Conservation (phyloP, 345 rosid genomes). For the Eucalyptus erythrocorys region DNA sequence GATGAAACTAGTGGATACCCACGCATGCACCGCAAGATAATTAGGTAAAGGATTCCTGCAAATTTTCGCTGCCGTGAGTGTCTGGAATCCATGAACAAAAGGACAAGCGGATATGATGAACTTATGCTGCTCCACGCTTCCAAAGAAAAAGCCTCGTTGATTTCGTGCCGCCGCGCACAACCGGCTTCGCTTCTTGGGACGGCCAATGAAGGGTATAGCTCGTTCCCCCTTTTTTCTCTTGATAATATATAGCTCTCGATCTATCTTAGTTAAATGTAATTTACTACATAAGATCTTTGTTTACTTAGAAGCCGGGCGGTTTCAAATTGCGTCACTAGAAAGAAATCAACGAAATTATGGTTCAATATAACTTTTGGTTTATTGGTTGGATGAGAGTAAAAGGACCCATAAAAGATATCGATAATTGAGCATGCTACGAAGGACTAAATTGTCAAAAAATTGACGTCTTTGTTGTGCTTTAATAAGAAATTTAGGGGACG, state of each 20-base stretch:
- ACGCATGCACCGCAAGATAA: neutral
- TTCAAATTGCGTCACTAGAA: neutral
- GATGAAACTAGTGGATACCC: neutral
- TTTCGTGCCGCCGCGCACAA: neutral
- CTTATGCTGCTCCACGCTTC: neutral
- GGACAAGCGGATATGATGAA: neutral
- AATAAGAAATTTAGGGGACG: neutral
- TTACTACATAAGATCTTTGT: neutral
- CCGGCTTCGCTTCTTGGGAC: neutral
- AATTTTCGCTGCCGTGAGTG: neutral
- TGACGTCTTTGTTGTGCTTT: rapidly evolving
- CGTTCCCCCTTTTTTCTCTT: neutral
- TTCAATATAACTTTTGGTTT: rapidly evolving
- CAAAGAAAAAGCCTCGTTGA: neutral
- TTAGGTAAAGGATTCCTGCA: neutral
- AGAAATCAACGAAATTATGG: neutral
- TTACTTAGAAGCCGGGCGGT: neutral
- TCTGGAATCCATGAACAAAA: neutral
- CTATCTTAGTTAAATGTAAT: neutral
- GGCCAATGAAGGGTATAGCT: neutral
- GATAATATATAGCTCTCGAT: neutral
- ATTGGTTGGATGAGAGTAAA: neutral
- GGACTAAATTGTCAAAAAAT: neutral
- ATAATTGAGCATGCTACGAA: neutral
- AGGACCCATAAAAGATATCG: neutral